A percentile compares a stretch with the other conserved stretches of the same genome.
Conservation (phyloP, 495 filamentous ascomycete genomes). For the Friedmanniomyces endolithicus region DNA sequence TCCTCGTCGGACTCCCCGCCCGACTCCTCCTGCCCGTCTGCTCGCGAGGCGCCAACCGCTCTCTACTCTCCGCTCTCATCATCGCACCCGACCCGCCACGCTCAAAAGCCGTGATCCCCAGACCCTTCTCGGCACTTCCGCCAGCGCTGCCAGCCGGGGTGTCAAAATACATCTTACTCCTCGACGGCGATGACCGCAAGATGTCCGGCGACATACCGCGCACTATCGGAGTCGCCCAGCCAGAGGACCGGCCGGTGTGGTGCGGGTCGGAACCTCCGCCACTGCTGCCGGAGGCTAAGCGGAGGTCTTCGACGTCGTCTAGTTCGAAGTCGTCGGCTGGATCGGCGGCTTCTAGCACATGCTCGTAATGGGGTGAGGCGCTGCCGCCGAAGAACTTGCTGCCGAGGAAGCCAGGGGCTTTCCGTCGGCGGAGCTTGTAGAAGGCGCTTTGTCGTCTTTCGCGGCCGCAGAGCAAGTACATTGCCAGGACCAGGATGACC, state of each 20-base stretch:
- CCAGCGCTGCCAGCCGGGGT: constrained; percentile 28
- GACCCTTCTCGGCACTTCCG: constrained; percentile 20
- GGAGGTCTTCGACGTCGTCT: constrained; percentile 44
- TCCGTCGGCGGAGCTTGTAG: constrained; percentile 31
- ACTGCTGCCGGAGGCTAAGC: constrained; percentile 36
- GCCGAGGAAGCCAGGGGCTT: constrained; percentile 38
- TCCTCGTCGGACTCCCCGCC: constrained; percentile 51
- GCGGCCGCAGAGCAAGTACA: constrained; percentile 57
- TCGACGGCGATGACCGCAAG: not conserved
- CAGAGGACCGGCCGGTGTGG: constrained; percentile 43
- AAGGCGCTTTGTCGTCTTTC: constrained; percentile 58
- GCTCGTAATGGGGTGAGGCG: constrained; percentile 50
- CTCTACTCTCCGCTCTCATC: constrained; percentile 68
- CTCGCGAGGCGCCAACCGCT: constrained; percentile 43
- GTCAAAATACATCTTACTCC: constrained; percentile 14
- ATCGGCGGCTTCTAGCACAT: constrained; percentile 66
- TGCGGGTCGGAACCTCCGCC: constrained; percentile 43
- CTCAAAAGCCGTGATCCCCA: constrained; percentile 47
- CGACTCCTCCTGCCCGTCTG: constrained; percentile 41
- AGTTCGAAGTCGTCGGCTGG: constrained; percentile 47
- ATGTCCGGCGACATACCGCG: constrained; percentile 25
- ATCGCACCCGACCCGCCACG: constrained; percentile 51
- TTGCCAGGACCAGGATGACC: constrained; percentile 53
- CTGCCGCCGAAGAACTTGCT: constrained; percentile 46
- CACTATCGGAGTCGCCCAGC: constrained; percentile 48